phyloP scores from a whole-genome alignment of 2,329 filamentous ascomycete genomes.

The Colletotrichum brevisporum region DNA sequence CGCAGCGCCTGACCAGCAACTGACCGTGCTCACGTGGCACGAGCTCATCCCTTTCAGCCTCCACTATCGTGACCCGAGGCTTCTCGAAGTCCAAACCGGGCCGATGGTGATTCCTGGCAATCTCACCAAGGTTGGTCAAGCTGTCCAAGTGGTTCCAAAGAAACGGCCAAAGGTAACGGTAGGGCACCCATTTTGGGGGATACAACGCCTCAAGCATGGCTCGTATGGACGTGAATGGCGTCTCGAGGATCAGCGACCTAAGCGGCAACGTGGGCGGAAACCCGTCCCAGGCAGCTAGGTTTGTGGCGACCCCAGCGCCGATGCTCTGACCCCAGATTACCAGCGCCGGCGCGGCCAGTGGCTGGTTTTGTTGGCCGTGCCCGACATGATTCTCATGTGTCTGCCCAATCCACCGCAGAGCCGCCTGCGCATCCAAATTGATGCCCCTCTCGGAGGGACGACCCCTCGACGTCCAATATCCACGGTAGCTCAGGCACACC shows the following conservation, averaged over 20 bases:
- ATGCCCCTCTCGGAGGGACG: constrained; percentile 79
- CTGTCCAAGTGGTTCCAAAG: constrained; percentile 75
- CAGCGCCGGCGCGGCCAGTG: constrained; percentile 54
- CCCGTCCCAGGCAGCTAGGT: constrained; percentile 58
- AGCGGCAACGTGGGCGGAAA: constrained; percentile 56
- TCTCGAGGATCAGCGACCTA: constrained; percentile 76
- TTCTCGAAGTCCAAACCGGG: constrained; percentile 44
- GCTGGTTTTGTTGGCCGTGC: constrained; percentile 17
- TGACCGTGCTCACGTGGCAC: constrained; percentile 67
- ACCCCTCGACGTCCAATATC: constrained; percentile 84
- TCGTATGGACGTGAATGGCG: constrained; percentile 79
- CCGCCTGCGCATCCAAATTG: constrained; percentile 75
- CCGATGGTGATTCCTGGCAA: constrained; percentile 48
- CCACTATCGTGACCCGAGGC: constrained; percentile 56
- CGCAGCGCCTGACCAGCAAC: constrained; percentile 61
- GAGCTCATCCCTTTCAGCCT: constrained; percentile 71
- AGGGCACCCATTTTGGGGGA: constrained; percentile 85
- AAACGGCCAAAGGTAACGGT: constrained; percentile 81
- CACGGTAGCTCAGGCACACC: constrained; percentile 74
- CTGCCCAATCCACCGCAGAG: constrained; percentile 72
- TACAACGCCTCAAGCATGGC: constrained; percentile 81
- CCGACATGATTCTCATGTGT: constrained; percentile 49
- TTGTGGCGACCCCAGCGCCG: constrained; percentile 79
- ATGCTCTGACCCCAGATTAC: constrained; percentile 85
- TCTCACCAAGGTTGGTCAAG: constrained; percentile 62